Evolutionary conservation across 2,329 filamentous ascomycete genomes (phyloP), one percentile per base, ranked within the genome.

Genomic region (Ilyonectria mors-panacis): DNA sequence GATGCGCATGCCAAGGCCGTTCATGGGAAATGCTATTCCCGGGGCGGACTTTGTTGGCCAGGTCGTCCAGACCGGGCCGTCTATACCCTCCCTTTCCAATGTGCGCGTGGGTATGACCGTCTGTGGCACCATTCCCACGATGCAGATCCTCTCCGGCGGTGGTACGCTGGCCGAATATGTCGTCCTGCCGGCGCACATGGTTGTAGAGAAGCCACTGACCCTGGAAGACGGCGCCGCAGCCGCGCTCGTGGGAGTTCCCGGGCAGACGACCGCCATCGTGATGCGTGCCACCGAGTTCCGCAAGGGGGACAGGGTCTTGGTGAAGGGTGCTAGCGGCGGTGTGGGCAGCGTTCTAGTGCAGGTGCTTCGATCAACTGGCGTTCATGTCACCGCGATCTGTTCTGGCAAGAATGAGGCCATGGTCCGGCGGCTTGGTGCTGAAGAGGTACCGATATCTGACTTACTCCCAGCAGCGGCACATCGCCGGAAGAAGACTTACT

Each of bases 121-220:
- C 26, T 56, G 51, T 13, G 60, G 60, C 53, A 63, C 53, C 19
- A 21, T 55, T 8, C 44, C 53, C n/a, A 50, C 53, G 6, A 39
- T 39, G 51, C 42, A 58, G 19, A 55, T 63, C 4, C 26, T 56
- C n/a, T 13, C 19, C 6, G 79, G 80, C 51, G 65, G 71, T 28
- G 81, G 81, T 28, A 73, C 75, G 2, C 73, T 82, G n/a, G 76
- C 78, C 8, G 77, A 79, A 68, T 81, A 80, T 58, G 59, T 80
- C 2, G 74, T 77, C 10, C 71, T 83, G 7, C 78, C 79, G 4
- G 76, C 73, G 2, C 69, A 74, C 21, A 62, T 76, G 12, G 76
- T 82, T 6, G 74, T 67, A 0, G 64, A 59, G 19, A 70, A 77
- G 35, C 81, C 80, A 1, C n/a, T 44, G 69, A n/a, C 17, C 9